phyloP scores from a whole-genome alignment of 495 filamentous ascomycete genomes.

The Penicillium odoratum region DNA sequence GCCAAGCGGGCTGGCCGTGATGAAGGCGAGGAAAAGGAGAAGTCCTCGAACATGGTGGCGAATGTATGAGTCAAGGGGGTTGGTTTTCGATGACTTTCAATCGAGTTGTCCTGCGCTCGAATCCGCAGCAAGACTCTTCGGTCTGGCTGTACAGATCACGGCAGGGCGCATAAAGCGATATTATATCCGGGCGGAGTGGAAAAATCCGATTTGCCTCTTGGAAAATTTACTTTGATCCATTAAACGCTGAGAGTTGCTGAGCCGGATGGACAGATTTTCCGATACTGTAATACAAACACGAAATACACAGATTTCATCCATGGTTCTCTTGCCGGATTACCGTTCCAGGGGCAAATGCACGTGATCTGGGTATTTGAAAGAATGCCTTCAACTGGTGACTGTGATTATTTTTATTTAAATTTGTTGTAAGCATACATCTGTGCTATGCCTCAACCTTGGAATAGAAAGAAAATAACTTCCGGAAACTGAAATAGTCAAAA shows the following conservation, averaged over 20 bases:
- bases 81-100: neutral
- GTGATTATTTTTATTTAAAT: neutral
- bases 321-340: neutral
- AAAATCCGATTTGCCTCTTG: conserved; percentile 16
- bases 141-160: conserved; percentile 6
- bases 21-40: conserved; percentile 47
- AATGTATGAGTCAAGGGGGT: conserved; percentile 3
- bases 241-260: conserved; percentile 2
- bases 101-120: conserved; percentile 12
- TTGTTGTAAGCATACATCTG: neutral
- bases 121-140: conserved; percentile 14
- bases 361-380: conserved; percentile 10
- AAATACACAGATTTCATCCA: neutral
- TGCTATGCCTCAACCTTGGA: neutral
- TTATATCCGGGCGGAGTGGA: conserved; percentile 3
- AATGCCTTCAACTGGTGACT: neutral
- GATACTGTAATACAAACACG: neutral
- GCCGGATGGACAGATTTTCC: neutral
- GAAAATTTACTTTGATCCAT: conserved; percentile 1
- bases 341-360: conserved; percentile 14
- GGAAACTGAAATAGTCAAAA: neutral
- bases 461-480: neutral
- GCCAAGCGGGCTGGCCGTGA: conserved; percentile 34
- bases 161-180: conserved; percentile 8
- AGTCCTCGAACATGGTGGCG: conserved; percentile 47